Conservation (phyloP, 768 basidiomycete species). For the Neoboletus brunneissimus region DNA sequence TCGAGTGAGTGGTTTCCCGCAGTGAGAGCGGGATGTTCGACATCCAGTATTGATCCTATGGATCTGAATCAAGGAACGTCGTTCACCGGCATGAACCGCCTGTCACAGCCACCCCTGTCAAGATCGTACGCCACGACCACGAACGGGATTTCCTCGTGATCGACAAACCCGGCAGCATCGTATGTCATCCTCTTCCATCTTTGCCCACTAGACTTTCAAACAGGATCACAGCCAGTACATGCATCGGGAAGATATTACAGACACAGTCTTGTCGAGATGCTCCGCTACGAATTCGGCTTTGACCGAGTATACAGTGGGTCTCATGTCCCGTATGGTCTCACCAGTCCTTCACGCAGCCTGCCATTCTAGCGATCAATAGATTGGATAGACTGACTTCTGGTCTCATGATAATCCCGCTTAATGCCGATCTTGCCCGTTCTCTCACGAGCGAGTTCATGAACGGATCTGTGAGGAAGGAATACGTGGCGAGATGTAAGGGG, state of each 20-base stretch:
- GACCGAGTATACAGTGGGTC: constrained; percentile 79
- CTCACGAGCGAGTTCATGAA: constrained; percentile 80
- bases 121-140: constrained; percentile 72
- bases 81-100: constrained; percentile 98
- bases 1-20: constrained; percentile 60
- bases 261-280: constrained; percentile 84
- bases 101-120: constrained; percentile 78
- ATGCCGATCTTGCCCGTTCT: constrained; percentile 59
- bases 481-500: constrained; percentile 84
- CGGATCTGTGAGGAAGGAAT: constrained; percentile 85
- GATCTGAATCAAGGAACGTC: constrained; percentile 59
- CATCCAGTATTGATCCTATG: not conserved
- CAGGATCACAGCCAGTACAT: constrained; percentile 71
- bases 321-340: not conserved
- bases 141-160: constrained; percentile 86
- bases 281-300: constrained; percentile 80
- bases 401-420: constrained; percentile 88
- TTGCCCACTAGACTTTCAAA: not conserved
- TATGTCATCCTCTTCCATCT: constrained; percentile 45
- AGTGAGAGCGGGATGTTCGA: not conserved
- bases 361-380: constrained; percentile 79
- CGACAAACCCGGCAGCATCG: constrained; percentile 95
- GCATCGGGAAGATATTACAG: constrained; percentile 87
- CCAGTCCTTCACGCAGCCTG: not conserved
- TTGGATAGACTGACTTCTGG: constrained; percentile 94